Conservation (phyloP, 2,329 filamentous ascomycete genomes). For the Cytospora schulzeri region DNA sequence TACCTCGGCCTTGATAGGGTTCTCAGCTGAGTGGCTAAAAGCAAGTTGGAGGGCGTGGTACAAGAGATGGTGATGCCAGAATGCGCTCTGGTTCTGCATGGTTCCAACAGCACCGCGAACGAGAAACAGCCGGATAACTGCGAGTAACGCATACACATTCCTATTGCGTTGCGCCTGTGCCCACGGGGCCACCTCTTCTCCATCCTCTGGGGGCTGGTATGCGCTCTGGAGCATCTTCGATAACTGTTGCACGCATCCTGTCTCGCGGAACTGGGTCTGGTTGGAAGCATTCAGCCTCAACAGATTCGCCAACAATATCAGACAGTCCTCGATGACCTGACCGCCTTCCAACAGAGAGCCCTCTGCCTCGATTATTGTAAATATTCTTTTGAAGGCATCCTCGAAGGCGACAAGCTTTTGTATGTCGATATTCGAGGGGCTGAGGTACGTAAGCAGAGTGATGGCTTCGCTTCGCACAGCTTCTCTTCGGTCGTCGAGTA, state of each 20-base stretch:
- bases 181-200: constrained; percentile 70
- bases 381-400: constrained; percentile 86
- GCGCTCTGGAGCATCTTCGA: constrained; percentile 67
- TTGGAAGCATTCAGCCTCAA: constrained; percentile 86
- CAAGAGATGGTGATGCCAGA: constrained; percentile 80
- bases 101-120: constrained; percentile 79
- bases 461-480: constrained; percentile 87
- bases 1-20: constrained; percentile 81
- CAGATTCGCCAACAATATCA: constrained; percentile 88
- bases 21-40: constrained; percentile 72
- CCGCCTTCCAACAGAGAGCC: constrained; percentile 82
- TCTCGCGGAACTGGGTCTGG: constrained; percentile 91
- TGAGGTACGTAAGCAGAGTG: constrained; percentile 83
- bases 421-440: constrained; percentile 81
- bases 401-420: constrained; percentile 97
- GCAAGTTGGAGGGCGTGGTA: constrained; percentile 80
- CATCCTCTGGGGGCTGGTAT: constrained; percentile 54
- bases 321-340: constrained; percentile 86
- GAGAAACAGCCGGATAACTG: constrained; percentile 84
- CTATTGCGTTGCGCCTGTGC: constrained; percentile 78
- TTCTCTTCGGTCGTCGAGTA: constrained; percentile 83
- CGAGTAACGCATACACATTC: constrained; percentile 87
- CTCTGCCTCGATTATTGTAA: constrained; percentile 78
- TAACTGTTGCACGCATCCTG: constrained; percentile 75
- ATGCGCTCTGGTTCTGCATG: constrained; percentile 79